A percentile compares a stretch with the other conserved stretches of the same genome.
Conservation (phyloP, 345 rosid species). For the Viola odorata region DNA sequence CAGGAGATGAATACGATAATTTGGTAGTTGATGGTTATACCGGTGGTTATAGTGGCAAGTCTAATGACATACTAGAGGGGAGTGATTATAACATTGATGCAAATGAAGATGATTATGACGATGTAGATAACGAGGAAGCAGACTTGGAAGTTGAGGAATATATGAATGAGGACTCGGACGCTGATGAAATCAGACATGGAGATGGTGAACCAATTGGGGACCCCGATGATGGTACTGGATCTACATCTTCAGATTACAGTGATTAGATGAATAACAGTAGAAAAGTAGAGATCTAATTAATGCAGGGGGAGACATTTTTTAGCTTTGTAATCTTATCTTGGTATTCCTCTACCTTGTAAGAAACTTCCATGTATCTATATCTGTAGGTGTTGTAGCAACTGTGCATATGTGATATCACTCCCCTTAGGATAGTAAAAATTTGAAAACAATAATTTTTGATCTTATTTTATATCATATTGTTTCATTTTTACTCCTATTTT, state of each 20-base stretch:
- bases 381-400: too few species aligned
- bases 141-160: slow-evolving; percentile 38
- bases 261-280: slow-evolving; percentile 35
- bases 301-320: too few species aligned
- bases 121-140: slow-evolving; percentile 25
- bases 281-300: too few species aligned
- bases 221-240: slow-evolving; percentile 33
- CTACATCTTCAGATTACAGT: slow-evolving; percentile 45
- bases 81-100: slow-evolving; percentile 43
- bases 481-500: too few species aligned
- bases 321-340: too few species aligned
- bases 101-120: slow-evolving; percentile 35
- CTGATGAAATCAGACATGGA: slow-evolving; percentile 27
- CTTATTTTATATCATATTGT: too few species aligned
- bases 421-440: too few species aligned
- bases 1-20: slow-evolving; percentile 36
- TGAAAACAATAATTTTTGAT: too few species aligned
- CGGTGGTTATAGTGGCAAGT: slow-evolving; percentile 24
- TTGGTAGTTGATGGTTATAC: slow-evolving; percentile 34
- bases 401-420: too few species aligned
- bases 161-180: slow-evolving; percentile 46
- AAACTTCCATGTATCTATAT: too few species aligned
- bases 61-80: too few species aligned
- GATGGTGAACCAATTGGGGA: slow-evolving; percentile 24
- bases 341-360: too few species aligned